Percentiles rank a stretch among this genome's conserved stretches.
Conservation (phyloP, 176 grass and related monocot genomes). For the Elymus sibiricus region DNA sequence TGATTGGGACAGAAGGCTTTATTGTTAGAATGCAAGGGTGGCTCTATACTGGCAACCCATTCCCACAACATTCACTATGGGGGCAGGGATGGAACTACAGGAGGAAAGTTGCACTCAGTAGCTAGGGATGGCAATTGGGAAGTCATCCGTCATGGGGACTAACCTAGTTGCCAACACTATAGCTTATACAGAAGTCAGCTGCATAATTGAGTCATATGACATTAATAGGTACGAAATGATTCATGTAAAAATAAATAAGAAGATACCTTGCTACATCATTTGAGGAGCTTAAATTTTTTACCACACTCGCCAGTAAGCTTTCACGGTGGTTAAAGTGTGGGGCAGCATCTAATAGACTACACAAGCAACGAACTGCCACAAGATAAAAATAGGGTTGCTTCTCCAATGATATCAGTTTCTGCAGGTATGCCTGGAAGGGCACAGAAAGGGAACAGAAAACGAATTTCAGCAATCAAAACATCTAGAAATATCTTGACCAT, state of each 20-base stretch:
- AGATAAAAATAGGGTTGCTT: constrained; percentile 48
- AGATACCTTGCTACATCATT: constrained; percentile 77
- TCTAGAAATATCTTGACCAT: not conserved
- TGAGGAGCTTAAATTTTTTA: constrained; percentile 84
- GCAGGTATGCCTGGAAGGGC: constrained; percentile 69
- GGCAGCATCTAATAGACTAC: constrained; percentile 72
- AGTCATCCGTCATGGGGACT: not conserved
- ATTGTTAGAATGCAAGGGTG: not conserved
- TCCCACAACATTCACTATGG: not conserved
- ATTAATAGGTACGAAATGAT: not conserved
- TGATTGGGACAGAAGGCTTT: not conserved
- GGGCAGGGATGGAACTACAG: not conserved
- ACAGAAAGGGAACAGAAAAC: not conserved
- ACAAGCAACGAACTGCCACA: constrained; percentile 76
- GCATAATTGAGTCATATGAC: not conserved
- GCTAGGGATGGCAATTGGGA: not conserved
- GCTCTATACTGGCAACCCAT: not conserved
- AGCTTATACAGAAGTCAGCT: not conserved
- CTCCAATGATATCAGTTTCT: constrained; percentile 73
- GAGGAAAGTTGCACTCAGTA: not conserved
- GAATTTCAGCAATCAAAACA: constrained; percentile 4
- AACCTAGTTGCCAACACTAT: not conserved
- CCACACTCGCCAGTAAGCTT: constrained; percentile 60
- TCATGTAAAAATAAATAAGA: constrained; percentile 7
- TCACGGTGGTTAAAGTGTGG: constrained; percentile 93